Base-by-base conservation (phyloP, 352 stramenopile genomes). In the Globisporangium carolinianum region DNA sequence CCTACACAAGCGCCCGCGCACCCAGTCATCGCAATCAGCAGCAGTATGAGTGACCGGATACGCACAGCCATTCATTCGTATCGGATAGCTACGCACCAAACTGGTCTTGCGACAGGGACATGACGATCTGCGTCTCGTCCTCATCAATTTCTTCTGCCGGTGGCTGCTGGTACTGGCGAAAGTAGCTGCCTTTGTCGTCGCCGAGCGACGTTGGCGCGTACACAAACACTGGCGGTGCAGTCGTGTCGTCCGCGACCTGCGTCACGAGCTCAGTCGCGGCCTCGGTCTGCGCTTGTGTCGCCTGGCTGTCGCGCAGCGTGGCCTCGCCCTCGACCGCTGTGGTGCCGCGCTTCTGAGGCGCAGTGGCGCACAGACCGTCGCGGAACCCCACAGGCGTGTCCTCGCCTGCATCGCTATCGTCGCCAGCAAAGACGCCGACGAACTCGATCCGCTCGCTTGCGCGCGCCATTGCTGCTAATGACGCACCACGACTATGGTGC, bases 101-200 rank as follows among this genome's bases (percentile, higher is more conserved):
- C 43, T 71, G 72, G 15, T 86, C 78, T 57, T 89, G 71, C 0
- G 77, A 89, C 36, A 85, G 63, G 52, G 79, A 84, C 75, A 90
- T 90, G 45, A 79, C 51, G 59, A 92, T 92, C 71, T 92, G 83
- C 46, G 83, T 92, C 70, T 90, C 83, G 36, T 92, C 79, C 57
- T 90, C 83, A 47, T 91, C 82, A 11, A 85, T 68, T 14, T 82
- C 73, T 5, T 80, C 72, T 4, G 61, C 43, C 24, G 49, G 47
- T 2, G 47, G 53, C n/a, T 77, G 60, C 53, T 47, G 43, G 2
- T 42, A 17, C 10, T 69, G 55, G 15, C 57, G 48, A 43, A 50
- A n/a, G 67, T 51, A 32, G 39, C 48, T 14, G 39, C 53, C 50
- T 57, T 55, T 45, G 5, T 58, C 47, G 1, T 66, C 51, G 4